phyloP scores from a whole-genome alignment of 805 yeast species.

The Saccharomycopsis selenospora region DNA sequence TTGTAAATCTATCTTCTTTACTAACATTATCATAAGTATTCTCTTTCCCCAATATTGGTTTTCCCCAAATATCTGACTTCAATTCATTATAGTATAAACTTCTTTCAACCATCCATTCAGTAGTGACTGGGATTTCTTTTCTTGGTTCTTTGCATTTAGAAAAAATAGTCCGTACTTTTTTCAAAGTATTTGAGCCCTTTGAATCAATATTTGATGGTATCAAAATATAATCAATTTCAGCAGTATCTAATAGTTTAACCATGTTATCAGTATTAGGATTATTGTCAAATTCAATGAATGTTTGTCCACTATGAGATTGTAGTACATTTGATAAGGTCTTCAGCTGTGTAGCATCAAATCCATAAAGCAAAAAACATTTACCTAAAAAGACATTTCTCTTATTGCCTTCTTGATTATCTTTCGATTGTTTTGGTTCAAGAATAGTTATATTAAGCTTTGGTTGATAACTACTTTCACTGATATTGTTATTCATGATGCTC shows the following conservation, averaged over 20 bases:
- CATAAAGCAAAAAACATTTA: constrained; percentile 3
- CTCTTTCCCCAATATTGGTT: constrained; percentile 35
- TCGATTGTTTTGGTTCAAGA: constrained; percentile 3
- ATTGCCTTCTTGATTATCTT: not conserved
- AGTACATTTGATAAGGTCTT: constrained; percentile 10
- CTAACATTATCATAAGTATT: constrained; percentile 24
- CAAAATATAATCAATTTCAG: not conserved
- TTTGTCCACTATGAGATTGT: constrained; percentile 15
- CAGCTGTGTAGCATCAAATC: constrained; percentile 9
- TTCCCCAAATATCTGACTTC: constrained; percentile 56
- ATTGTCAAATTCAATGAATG: not conserved
- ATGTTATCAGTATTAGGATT: not conserved
- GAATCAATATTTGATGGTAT: not conserved
- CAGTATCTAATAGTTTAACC: not conserved
- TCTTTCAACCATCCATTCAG: constrained; percentile 80
- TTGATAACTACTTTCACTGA: no score
- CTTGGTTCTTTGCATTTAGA: constrained; percentile 31
- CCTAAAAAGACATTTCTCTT: not conserved
- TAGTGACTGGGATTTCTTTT: constrained; percentile 36
- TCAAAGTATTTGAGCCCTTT: not conserved
- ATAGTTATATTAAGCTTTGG: no score
- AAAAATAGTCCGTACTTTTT: constrained; percentile 29
- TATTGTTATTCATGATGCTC: constrained; percentile 13
- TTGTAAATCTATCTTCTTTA: constrained; percentile 28
- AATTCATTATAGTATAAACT: constrained; percentile 50